Percentiles rank a stretch among this genome's conserved stretches.
Evolutionary conservation across 2,329 filamentous ascomycete genomes (phyloP).

Genomic region (Torrubiella hemipterigena): DNA sequence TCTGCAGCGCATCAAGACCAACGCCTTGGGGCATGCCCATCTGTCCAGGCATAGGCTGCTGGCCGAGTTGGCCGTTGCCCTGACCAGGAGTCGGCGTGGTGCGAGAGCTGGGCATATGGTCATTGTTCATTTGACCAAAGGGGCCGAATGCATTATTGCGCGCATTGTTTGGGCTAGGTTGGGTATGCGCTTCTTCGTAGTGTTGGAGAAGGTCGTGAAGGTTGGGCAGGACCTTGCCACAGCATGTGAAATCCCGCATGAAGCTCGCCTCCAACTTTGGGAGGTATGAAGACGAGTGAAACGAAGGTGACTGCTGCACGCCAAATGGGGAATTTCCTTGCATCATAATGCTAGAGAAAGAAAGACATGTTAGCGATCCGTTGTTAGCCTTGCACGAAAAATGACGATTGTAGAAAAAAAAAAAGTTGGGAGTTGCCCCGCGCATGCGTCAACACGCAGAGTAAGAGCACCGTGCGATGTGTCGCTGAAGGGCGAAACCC

Average conservation of each 20-base stretch:
- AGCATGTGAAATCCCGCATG: conserved; percentile 95
- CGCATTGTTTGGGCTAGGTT: conserved; percentile 37
- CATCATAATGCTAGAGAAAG: conserved; percentile 70
- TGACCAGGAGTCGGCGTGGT: conserved; percentile 17
- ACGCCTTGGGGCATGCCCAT: conserved; percentile 10
- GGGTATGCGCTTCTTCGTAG: conserved; percentile 89
- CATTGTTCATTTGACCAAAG: conserved; percentile 22
- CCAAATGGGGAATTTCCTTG: conserved; percentile 85
- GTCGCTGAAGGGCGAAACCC: no score
- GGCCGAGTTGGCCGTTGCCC: conserved; percentile 17
- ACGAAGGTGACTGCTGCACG: conserved; percentile 71
- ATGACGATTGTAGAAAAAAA: neutral
- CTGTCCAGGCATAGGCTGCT: conserved; percentile 17
- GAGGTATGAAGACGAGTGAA: conserved; percentile 91
- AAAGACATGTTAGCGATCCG: conserved; percentile 11
- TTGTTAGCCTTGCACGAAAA: neutral
- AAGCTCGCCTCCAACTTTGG: conserved; percentile 96
- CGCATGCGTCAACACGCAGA: no score
- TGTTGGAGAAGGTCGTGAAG: conserved; percentile 92
- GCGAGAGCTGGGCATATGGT: conserved; percentile 21
- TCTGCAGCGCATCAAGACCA: conserved; percentile 19
- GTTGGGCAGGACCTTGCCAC: conserved; percentile 76
- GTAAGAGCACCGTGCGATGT: neutral
- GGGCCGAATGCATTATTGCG: conserved; percentile 28
- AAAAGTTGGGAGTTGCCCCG: no score